Conservation (phyloP, 2,329 filamentous ascomycete species). For the Biscogniauxia mediterranea region DNA sequence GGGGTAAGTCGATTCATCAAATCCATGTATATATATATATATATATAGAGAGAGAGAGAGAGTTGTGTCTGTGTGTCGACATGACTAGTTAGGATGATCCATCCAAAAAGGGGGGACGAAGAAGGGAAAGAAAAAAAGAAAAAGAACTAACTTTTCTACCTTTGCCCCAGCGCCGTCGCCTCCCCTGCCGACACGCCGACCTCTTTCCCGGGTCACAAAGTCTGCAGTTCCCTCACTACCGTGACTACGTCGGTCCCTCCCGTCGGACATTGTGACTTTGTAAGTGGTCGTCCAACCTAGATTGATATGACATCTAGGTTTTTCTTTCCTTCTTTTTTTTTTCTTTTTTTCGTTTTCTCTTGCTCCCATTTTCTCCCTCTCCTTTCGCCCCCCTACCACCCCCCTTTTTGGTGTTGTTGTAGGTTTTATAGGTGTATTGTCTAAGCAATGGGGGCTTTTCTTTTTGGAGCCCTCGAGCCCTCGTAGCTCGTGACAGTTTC, state of each 20-base stretch:
- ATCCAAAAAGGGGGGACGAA: too few relatives aligned
- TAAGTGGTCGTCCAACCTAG: neutral
- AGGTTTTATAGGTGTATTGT: too few relatives aligned
- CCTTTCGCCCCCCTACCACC: too few relatives aligned
- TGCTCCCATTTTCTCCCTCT: too few relatives aligned
- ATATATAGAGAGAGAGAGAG: neutral
- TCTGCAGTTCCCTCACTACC: slow-evolving; percentile 16
- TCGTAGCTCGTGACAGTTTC: too few relatives aligned
- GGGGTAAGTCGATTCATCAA: slow-evolving; percentile 12
- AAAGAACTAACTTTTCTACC: neutral
- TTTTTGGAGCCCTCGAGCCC: too few relatives aligned
- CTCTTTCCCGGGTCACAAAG: slow-evolving; percentile 13
- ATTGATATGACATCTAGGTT: neutral
- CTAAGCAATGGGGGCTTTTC: too few relatives aligned
- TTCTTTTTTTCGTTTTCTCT: neutral
- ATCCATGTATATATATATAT: neutral
- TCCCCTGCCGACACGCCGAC: slow-evolving; percentile 9
- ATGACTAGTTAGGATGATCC: too few relatives aligned
- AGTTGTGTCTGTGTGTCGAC: neutral
- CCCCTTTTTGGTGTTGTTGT: too few relatives aligned
- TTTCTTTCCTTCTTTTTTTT: neutral
- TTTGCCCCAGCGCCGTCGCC: slow-evolving; percentile 7
- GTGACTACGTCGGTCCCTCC: slow-evolving; percentile 12
- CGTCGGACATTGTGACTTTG: neutral
- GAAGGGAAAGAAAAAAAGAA: neutral